Evolutionary conservation across 805 yeast genomes (phyloP).

Genomic region (Isabelozyma heimii): DNA sequence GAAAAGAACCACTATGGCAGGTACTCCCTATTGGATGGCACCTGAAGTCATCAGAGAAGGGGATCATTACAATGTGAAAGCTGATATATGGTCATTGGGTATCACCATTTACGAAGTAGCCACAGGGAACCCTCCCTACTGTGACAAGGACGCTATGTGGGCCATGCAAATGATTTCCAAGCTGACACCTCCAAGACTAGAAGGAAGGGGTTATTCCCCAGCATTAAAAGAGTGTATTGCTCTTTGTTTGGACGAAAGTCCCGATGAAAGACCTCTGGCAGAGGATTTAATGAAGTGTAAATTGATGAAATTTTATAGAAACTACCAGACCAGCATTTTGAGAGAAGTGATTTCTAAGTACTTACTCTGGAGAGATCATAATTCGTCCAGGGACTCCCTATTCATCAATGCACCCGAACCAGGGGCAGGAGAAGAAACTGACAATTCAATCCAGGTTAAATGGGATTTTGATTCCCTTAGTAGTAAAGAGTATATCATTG

Average conservation of each 20-base stretch:
- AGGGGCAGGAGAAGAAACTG: constrained; percentile 7
- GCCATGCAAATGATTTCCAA: constrained; percentile 94
- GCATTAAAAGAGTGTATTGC: constrained; percentile 85
- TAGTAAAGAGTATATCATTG: constrained; percentile 69
- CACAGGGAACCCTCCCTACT: constrained; percentile 96
- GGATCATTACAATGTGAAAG: constrained; percentile 80
- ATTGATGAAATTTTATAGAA: constrained; percentile 64
- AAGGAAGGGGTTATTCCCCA: constrained; percentile 80
- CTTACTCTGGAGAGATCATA: constrained; percentile 71
- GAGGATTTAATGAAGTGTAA: constrained; percentile 77
- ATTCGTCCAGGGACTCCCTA: constrained; percentile 52
- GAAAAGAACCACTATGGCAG: constrained; percentile 92
- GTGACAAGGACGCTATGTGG: constrained; percentile 90
- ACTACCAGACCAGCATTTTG: constrained; percentile 55
- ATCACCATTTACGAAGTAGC: constrained; percentile 92
- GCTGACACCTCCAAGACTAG: constrained; percentile 91
- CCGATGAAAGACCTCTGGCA: constrained; percentile 83
- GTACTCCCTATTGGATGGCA: constrained; percentile 99
- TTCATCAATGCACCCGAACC: constrained; percentile 19
- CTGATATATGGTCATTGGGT: constrained; percentile 97
- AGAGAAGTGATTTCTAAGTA: constrained; percentile 76
- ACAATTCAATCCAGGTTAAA: constrained; percentile 45
- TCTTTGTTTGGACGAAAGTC: constrained; percentile 88
- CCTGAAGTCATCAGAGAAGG: constrained; percentile 97
- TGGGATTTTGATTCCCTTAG: constrained; percentile 91